Evolutionary conservation across 1,284 basidiomycete genomes (phyloP).

Genomic region (Moesziomyces aphidis): DNA sequence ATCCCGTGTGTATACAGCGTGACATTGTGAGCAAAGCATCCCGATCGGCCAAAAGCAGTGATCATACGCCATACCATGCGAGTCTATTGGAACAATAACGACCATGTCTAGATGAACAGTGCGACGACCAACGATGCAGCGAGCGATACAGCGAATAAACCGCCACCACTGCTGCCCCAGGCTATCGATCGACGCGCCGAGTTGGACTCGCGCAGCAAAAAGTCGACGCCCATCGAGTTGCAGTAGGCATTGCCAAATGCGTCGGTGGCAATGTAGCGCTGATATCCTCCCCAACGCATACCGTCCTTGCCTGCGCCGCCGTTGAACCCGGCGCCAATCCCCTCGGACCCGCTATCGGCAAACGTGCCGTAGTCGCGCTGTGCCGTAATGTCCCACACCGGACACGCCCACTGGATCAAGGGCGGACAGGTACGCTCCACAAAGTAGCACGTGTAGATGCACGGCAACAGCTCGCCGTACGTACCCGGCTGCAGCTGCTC

Average conservation of each 20-base stretch:
- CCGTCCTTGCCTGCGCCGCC: slow-evolving; percentile 60
- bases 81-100: not conserved
- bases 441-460: slow-evolving; percentile 64
- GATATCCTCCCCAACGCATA: slow-evolving; percentile 60
- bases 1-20: not conserved
- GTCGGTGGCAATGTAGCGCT: slow-evolving; percentile 63
- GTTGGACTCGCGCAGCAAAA: slow-evolving; percentile 48
- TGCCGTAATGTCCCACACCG: slow-evolving; percentile 63
- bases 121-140: slow-evolving; percentile 4
- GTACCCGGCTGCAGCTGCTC: slow-evolving; percentile 45
- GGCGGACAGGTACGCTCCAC: slow-evolving; percentile 63
- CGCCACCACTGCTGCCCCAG: not conserved
- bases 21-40: not conserved
- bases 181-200: not conserved
- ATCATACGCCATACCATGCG: not conserved
- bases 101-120: not conserved
- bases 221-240: slow-evolving; percentile 64
- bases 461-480: slow-evolving; percentile 66
- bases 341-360: slow-evolving; percentile 57
- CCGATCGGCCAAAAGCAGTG: not conserved
- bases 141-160: not conserved
- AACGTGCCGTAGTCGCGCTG: slow-evolving; percentile 66
- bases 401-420: slow-evolving; percentile 61
- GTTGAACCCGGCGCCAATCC: slow-evolving; percentile 58
- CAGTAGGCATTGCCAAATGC: slow-evolving; percentile 65